Percentiles rank a stretch among this genome's conserved stretches.
phyloP scores from a whole-genome alignment of 2,329 filamentous ascomycete species.

The Colletotrichum aenigma region DNA sequence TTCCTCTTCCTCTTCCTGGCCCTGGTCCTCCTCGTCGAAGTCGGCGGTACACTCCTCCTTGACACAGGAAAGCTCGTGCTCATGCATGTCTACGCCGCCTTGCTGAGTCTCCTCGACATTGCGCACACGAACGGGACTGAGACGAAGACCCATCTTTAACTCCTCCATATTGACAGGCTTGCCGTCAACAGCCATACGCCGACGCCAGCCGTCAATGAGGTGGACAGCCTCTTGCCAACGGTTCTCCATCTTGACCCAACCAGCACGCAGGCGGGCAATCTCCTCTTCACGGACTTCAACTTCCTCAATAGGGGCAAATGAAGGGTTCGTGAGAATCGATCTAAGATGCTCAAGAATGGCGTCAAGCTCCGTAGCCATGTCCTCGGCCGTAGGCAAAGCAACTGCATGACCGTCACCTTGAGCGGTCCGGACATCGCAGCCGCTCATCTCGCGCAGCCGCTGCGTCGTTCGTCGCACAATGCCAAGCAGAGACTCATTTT shows the following conservation, averaged over 20 bases:
- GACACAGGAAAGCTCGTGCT: conserved; percentile 38
- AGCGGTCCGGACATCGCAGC: conserved; percentile 42
- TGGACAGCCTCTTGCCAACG: conserved; percentile 89
- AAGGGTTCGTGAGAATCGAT: conserved; percentile 88
- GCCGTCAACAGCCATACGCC: conserved; percentile 74
- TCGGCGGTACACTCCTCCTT: conserved; percentile 39
- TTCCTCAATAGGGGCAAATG: conserved; percentile 94
- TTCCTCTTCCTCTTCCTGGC: conserved; percentile 9
- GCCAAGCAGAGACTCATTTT: conserved; percentile 82
- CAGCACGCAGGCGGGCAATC: conserved; percentile 79
- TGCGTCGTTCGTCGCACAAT: conserved; percentile 74
- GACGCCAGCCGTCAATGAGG: conserved; percentile 92
- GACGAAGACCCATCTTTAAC: conserved; percentile 69
- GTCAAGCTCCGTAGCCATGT: conserved; percentile 78
- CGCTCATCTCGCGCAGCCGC: conserved; percentile 73
- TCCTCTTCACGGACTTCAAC: conserved; percentile 92
- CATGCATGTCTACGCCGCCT: conserved; percentile 35
- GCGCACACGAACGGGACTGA: conserved; percentile 62
- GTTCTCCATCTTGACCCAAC: conserved; percentile 92
- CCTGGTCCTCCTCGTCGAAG: conserved; percentile 43
- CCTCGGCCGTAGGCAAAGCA: conserved; percentile 51
- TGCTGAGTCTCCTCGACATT: conserved; percentile 53
- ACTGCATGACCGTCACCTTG: conserved; percentile 32
- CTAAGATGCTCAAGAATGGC: conserved; percentile 80
- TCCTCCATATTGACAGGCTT: conserved; percentile 73